phyloP scores from a whole-genome alignment of 768 basidiomycete genomes.

The Panus rudis region DNA sequence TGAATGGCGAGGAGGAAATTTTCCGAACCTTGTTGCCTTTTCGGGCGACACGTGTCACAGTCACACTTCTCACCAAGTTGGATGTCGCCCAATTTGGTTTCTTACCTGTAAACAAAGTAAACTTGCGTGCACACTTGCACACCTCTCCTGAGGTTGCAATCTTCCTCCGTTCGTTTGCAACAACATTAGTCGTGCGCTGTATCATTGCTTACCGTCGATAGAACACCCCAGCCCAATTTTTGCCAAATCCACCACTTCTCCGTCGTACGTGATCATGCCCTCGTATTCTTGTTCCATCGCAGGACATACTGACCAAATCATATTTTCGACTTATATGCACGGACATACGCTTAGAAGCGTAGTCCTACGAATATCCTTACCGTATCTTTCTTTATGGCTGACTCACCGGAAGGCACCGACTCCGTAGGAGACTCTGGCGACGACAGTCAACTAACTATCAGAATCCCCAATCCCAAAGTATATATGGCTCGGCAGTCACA shows the following conservation, averaged over 20 bases:
- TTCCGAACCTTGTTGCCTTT: too few species aligned
- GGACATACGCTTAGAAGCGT: too few species aligned
- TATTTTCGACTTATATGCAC: too few species aligned
- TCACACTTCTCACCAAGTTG: slow-evolving; percentile 24
- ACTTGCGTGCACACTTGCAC: too few species aligned
- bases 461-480: slow-evolving; percentile 60
- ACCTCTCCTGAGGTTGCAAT: slow-evolving; percentile 17
- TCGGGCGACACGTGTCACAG: slow-evolving; percentile 15
- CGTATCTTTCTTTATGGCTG: slow-evolving; percentile 13
- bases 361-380: too few species aligned
- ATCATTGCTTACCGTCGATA: not conserved
- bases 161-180: too few species aligned
- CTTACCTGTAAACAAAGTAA: slow-evolving; percentile 25
- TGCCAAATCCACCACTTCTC: not conserved
- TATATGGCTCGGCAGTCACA: slow-evolving; percentile 65
- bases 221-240: not conserved
- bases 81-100: slow-evolving; percentile 24
- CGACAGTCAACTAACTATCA: slow-evolving; percentile 43
- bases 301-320: too few species aligned
- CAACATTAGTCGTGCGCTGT: slow-evolving; percentile 8
- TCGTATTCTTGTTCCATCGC: too few species aligned
- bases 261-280: not conserved
- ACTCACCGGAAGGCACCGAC: slow-evolving; percentile 25
- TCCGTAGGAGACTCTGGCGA: slow-evolving; percentile 27
- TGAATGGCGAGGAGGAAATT: too few species aligned